Conservation (phyloP, 495 filamentous ascomycete genomes). For the Xeromyces bisporus region DNA sequence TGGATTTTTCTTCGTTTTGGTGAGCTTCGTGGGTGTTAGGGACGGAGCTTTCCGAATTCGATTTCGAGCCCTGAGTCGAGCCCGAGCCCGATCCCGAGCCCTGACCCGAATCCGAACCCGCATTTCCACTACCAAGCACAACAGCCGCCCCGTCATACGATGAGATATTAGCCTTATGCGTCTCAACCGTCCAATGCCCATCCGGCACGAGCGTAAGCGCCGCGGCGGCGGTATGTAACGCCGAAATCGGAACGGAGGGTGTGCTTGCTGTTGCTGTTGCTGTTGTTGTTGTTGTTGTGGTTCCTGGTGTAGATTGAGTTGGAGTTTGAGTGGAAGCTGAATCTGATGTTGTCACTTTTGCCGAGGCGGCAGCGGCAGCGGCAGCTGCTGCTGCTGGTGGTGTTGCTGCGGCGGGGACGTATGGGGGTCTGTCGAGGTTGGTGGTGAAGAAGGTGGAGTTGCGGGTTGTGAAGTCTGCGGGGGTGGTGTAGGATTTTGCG, state of each 20-base stretch:
- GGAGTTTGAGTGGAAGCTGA: no score
- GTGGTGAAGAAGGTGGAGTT: conserved; percentile 49
- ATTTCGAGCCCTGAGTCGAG: no score
- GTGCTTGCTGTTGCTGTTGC: no score
- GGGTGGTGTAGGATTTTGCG: conserved; percentile 41
- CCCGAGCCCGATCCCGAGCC: no score
- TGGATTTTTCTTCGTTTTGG: conserved; percentile 4
- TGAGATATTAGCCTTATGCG: conserved; percentile 21
- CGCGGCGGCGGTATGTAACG: conserved; percentile 23
- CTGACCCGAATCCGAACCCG: no score
- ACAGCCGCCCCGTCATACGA: conserved; percentile 19
- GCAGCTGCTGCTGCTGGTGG: no score
- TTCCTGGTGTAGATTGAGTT: no score
- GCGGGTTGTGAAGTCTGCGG: conserved; percentile 37
- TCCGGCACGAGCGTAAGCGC: conserved; percentile 23
- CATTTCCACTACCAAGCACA: conserved; percentile 2
- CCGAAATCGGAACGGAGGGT: conserved; percentile 13
- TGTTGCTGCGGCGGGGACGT: conserved; percentile 9
- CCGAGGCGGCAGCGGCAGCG: no score
- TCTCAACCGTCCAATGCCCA: conserved; percentile 20
- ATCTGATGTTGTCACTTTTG: conserved; percentile 1
- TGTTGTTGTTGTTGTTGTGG: no score
- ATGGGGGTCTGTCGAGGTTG: conserved; percentile 17
- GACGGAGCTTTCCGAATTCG: no score
- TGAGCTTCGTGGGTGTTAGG: neutral